Conservation (phyloP, 805 yeast genomes). For the Saturnispora silvae region DNA sequence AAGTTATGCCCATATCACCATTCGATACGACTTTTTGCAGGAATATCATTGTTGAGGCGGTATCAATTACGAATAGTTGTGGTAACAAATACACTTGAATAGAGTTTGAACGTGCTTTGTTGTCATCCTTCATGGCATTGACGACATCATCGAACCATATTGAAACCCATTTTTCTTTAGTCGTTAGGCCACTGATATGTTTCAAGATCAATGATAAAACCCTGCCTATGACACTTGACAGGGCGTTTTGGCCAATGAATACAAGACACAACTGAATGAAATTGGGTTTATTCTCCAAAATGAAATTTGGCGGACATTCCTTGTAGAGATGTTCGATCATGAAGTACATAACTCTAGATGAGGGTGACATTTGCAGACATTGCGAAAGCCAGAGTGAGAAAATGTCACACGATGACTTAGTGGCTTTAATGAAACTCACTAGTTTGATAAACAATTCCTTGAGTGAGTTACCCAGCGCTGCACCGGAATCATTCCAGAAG, state of each 20-base stretch:
- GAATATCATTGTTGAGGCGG: too few relatives aligned
- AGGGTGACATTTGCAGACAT: constrained; percentile 34
- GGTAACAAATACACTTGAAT: constrained; percentile 55
- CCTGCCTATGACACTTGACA: constrained; percentile 61
- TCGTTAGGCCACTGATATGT: constrained; percentile 25
- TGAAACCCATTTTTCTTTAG: constrained; percentile 38
- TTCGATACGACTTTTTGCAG: too few relatives aligned
- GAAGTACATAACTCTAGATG: constrained; percentile 51
- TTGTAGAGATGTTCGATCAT: constrained; percentile 46
- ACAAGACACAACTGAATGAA: constrained; percentile 39
- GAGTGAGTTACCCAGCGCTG: constrained; percentile 61
- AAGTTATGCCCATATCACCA: constrained; percentile 29
- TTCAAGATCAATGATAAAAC: constrained; percentile 34
- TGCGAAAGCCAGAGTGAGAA: constrained; percentile 36
- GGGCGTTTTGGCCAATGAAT: constrained; percentile 43
- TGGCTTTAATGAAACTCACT: constrained; percentile 26
- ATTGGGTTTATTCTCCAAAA: constrained; percentile 34
- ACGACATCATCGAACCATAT: constrained; percentile 39
- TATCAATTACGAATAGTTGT: constrained; percentile 42
- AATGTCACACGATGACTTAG: constrained; percentile 14
- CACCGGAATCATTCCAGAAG: constrained; percentile 61
- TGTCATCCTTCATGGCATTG: constrained; percentile 26
- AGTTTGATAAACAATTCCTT: constrained; percentile 49
- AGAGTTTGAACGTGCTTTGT: constrained; percentile 30
- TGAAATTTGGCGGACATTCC: constrained; percentile 32